Evolutionary conservation across 495 filamentous ascomycete species (phyloP).

Genomic region (Acidomyces sp.): DNA sequence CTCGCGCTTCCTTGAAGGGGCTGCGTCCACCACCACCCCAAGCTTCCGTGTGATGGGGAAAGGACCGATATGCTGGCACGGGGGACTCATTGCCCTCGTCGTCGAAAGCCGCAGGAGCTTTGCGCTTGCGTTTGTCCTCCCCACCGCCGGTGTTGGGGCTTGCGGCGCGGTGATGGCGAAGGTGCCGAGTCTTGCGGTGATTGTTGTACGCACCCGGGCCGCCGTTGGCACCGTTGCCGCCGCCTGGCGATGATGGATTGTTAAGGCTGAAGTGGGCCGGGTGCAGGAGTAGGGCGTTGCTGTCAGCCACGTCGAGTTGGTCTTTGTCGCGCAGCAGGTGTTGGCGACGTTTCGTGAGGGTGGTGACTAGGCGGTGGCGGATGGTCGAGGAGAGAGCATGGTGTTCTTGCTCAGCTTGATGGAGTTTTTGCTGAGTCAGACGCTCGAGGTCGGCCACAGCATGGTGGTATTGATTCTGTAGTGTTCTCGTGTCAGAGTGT

Average conservation of each 20-base stretch:
- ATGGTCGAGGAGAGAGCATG: slow-evolving; percentile 61
- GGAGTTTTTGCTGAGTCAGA: slow-evolving; percentile 44
- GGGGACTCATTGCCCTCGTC: slow-evolving; percentile 43
- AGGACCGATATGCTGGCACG: slow-evolving; percentile 29
- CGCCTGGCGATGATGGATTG: slow-evolving; percentile 42
- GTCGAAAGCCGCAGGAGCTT: slow-evolving; percentile 51
- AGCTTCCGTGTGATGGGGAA: slow-evolving; percentile 11
- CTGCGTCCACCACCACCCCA: slow-evolving; percentile 38
- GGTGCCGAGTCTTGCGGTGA: slow-evolving; percentile 68
- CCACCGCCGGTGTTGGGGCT: slow-evolving; percentile 55
- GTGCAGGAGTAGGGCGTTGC: slow-evolving; percentile 75
- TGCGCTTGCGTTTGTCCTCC: slow-evolving; percentile 54
- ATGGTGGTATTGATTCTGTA: slow-evolving; percentile 26
- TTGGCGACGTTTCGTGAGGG: slow-evolving; percentile 58
- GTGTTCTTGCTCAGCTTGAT: slow-evolving; percentile 73
- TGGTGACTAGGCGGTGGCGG: slow-evolving; percentile 70
- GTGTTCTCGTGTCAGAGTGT: too few species aligned
- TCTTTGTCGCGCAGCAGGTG: slow-evolving; percentile 81
- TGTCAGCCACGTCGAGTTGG: slow-evolving; percentile 71
- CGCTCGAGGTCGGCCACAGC: slow-evolving; percentile 14
- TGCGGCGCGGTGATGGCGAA: slow-evolving; percentile 48
- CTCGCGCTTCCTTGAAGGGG: slow-evolving; percentile 40
- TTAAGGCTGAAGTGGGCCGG: slow-evolving; percentile 78
- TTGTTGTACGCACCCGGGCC: too few species aligned
- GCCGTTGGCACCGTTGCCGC: slow-evolving; percentile 50